These are phyloP conservation scores for Crithidia fasciculata DNA, from an alignment of 208 protist genomes.

Conservation along the genomic window DNA sequence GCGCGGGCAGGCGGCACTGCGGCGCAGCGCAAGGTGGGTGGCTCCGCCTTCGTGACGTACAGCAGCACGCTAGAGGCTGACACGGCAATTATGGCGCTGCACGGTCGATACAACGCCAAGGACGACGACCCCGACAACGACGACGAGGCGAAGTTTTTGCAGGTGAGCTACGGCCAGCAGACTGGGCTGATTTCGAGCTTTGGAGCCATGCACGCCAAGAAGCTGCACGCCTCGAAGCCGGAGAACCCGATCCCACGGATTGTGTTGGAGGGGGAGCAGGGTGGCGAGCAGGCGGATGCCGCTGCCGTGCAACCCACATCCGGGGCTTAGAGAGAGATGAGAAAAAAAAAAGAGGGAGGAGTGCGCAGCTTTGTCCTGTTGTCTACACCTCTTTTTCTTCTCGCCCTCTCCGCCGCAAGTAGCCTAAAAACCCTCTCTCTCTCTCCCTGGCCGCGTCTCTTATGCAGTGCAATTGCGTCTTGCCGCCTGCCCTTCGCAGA, in stretches of 20 bases:
- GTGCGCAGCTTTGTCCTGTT: too few relatives aligned
- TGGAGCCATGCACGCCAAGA: slow-evolving; percentile 57
- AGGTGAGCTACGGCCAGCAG: slow-evolving; percentile 67
- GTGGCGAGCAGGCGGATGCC: not conserved
- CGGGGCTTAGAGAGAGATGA: too few relatives aligned
- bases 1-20: slow-evolving; percentile 13
- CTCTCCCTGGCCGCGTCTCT: too few relatives aligned
- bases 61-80: slow-evolving; percentile 57
- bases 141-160: slow-evolving; percentile 36
- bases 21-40: slow-evolving; percentile 33
- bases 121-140: slow-evolving; percentile 23
- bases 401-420: too few relatives aligned
- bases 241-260: slow-evolving; percentile 55
- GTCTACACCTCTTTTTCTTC: too few relatives aligned
- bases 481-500: too few relatives aligned
- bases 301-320: not conserved
- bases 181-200: slow-evolving; percentile 67
- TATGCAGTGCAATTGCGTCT: too few relatives aligned
- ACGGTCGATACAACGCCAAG: slow-evolving; percentile 55
- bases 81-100: slow-evolving; percentile 50
- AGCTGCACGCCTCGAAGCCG: slow-evolving; percentile 57
- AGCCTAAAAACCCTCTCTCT: too few relatives aligned
- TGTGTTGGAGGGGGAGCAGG: too few relatives aligned
- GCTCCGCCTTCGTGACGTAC: slow-evolving; percentile 51
- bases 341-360: too few relatives aligned